phyloP scores from a whole-genome alignment of 352 stramenopile species.

The Pythium sp. region DNA sequence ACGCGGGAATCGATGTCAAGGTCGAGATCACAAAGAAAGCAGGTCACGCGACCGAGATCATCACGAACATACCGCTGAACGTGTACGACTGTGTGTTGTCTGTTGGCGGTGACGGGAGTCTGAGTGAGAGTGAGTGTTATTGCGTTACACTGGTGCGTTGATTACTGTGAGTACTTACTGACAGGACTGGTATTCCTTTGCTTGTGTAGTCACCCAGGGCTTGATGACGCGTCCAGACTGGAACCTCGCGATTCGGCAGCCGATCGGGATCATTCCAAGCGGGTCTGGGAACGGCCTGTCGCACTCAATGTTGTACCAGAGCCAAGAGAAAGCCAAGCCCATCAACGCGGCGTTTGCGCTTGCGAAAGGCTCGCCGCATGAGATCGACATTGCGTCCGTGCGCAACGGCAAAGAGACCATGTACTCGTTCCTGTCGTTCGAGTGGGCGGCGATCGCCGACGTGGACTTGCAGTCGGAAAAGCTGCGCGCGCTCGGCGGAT shows the following conservation, averaged over 20 bases:
- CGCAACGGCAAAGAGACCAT: constrained; percentile 54
- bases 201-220: constrained; percentile 56
- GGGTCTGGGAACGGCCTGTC: constrained; percentile 71
- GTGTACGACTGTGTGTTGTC: constrained; percentile 66
- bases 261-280: constrained; percentile 56
- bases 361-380: constrained; percentile 57
- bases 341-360: constrained; percentile 62
- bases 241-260: constrained; percentile 63
- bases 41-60: constrained; percentile 54
- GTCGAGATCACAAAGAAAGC: constrained; percentile 47
- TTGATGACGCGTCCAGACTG: constrained; percentile 72
- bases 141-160: not conserved
- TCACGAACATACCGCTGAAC: constrained; percentile 38
- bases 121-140: constrained; percentile 57
- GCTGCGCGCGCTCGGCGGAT: constrained; percentile 50
- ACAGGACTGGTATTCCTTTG: not conserved
- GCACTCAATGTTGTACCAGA: constrained; percentile 55
- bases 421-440: constrained; percentile 80
- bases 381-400: constrained; percentile 66
- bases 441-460: constrained; percentile 83
- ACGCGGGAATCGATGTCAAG: constrained; percentile 47
- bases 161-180: not conserved
- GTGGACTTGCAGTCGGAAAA: constrained; percentile 80
- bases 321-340: constrained; percentile 37
- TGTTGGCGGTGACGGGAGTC: constrained; percentile 65